Evolutionary conservation across 2,329 filamentous ascomycete species (phyloP).

Genomic region (Trichoderma sp.): DNA sequence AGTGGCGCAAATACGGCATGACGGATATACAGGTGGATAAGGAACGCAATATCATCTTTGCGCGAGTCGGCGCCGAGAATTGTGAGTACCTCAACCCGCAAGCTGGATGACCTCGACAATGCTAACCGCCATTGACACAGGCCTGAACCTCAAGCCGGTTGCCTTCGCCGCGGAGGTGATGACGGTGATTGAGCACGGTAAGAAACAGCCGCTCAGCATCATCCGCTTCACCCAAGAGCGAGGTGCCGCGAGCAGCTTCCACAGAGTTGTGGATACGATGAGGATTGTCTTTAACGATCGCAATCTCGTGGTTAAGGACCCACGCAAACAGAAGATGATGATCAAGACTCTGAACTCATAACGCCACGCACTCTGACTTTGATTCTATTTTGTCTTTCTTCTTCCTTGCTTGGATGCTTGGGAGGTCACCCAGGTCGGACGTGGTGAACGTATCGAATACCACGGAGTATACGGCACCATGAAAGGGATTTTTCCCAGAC

Average conservation of each 20-base stretch:
- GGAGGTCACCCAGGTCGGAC: background rate
- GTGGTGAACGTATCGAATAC: constrained; percentile 13
- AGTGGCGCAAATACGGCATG: constrained; percentile 84
- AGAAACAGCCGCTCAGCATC: constrained; percentile 74
- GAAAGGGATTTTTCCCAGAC: background rate
- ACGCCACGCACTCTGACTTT: constrained; percentile 29
- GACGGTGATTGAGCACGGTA: constrained; percentile 83
- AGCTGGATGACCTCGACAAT: background rate
- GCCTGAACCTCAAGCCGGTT: constrained; percentile 82
- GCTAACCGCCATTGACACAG: constrained; percentile 48
- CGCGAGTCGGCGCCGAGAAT: constrained; percentile 73
- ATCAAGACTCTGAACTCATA: constrained; percentile 64
- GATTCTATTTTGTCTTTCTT: background rate
- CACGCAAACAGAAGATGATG: constrained; percentile 71
- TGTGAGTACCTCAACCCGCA: constrained; percentile 57
- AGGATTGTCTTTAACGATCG: constrained; percentile 67
- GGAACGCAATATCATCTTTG: constrained; percentile 76
- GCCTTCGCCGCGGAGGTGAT: constrained; percentile 85
- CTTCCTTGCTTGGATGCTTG: background rate
- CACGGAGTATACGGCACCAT: constrained; percentile 21
- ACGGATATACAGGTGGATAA: constrained; percentile 78
- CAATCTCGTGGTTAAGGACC: constrained; percentile 69
- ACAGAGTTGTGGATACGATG: constrained; percentile 78
- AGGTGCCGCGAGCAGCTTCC: constrained; percentile 89
- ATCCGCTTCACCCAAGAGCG: constrained; percentile 85